These are phyloP conservation scores for Zalaria obscura DNA, from an alignment of 2,329 filamentous ascomycete genomes.

Conservation along the genomic window DNA sequence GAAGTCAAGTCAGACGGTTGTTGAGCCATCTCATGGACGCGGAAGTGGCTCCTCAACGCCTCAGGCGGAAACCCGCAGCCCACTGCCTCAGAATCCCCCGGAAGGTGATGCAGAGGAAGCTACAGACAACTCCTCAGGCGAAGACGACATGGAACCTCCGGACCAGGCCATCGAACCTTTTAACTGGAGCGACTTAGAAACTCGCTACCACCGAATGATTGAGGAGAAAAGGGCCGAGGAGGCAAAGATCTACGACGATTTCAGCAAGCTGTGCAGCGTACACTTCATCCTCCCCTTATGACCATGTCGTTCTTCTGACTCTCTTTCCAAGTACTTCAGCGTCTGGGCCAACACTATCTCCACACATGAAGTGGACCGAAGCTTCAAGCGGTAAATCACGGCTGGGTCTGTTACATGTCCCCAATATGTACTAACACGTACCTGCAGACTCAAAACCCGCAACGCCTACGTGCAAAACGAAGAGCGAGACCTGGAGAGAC, in stretches of 20 bases:
- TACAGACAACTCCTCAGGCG: too few relatives aligned
- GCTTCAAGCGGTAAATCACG: slow-evolving; percentile 52
- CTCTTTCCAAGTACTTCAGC: slow-evolving; percentile 51
- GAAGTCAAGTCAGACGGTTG: too few relatives aligned
- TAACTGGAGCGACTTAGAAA: slow-evolving; percentile 67
- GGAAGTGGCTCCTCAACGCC: too few relatives aligned
- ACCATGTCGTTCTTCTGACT: slow-evolving; percentile 3
- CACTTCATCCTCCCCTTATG: slow-evolving; percentile 4
- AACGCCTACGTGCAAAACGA: slow-evolving; percentile 61
- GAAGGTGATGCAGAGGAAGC: too few relatives aligned
- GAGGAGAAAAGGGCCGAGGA: slow-evolving; percentile 49
- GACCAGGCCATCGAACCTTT: slow-evolving; percentile 37
- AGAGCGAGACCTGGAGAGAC: slow-evolving; percentile 57
- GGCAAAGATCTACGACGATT: slow-evolving; percentile 25
- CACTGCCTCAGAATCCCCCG: too few relatives aligned
- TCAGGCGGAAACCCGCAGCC: too few relatives aligned
- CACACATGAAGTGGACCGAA: slow-evolving; percentile 60
- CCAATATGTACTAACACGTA: too few relatives aligned
- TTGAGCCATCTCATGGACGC: too few relatives aligned
- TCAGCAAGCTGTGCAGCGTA: slow-evolving; percentile 44
- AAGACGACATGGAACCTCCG: slow-evolving; percentile 6
- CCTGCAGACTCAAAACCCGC: slow-evolving; percentile 57
- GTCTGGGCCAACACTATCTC: slow-evolving; percentile 64
- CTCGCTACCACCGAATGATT: slow-evolving; percentile 53
- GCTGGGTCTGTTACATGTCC: too few relatives aligned